phyloP scores from a whole-genome alignment of 805 yeast genomes.

The Yamadazyma sp. region DNA sequence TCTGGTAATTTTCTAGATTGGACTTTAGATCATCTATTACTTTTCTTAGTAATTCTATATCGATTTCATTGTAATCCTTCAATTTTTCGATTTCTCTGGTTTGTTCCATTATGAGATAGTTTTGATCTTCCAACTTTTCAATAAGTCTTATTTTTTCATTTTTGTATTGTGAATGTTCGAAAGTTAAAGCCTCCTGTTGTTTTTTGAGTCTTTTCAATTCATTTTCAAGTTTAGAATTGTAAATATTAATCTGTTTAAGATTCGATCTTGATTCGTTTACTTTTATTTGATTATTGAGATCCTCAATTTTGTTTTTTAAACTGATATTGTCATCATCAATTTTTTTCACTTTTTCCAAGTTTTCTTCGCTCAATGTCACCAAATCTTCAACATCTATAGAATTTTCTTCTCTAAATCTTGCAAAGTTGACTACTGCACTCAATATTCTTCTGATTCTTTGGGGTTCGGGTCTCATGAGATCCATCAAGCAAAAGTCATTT shows the following conservation, averaged over 20 bases:
- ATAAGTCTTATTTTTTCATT: slow-evolving; percentile 56
- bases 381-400: slow-evolving; percentile 65
- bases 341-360: slow-evolving; percentile 39
- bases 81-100: slow-evolving; percentile 59
- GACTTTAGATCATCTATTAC: slow-evolving; percentile 51
- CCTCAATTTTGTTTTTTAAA: slow-evolving; percentile 27
- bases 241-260: slow-evolving; percentile 38
- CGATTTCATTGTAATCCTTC: slow-evolving; percentile 56
- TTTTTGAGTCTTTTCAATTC: slow-evolving; percentile 60
- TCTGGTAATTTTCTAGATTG: slow-evolving; percentile 38
- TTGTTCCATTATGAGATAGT: slow-evolving; percentile 53
- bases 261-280: slow-evolving; percentile 28
- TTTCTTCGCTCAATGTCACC: slow-evolving; percentile 50
- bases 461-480: slow-evolving; percentile 76
- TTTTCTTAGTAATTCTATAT: slow-evolving; percentile 52
- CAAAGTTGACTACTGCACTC: slow-evolving; percentile 83
- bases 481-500: slow-evolving; percentile 70
- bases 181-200: slow-evolving; percentile 58
- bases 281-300: slow-evolving; percentile 5
- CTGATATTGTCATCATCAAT: slow-evolving; percentile 19
- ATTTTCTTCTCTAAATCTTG: slow-evolving; percentile 77
- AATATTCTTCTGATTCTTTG: slow-evolving; percentile 58
- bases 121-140: slow-evolving; percentile 58
- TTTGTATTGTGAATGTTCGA: slow-evolving; percentile 64
- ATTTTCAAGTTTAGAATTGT: slow-evolving; percentile 55